These are phyloP conservation scores for Metschnikowia colocasiae DNA, from an alignment of 805 yeast species.

Conservation along the genomic window DNA sequence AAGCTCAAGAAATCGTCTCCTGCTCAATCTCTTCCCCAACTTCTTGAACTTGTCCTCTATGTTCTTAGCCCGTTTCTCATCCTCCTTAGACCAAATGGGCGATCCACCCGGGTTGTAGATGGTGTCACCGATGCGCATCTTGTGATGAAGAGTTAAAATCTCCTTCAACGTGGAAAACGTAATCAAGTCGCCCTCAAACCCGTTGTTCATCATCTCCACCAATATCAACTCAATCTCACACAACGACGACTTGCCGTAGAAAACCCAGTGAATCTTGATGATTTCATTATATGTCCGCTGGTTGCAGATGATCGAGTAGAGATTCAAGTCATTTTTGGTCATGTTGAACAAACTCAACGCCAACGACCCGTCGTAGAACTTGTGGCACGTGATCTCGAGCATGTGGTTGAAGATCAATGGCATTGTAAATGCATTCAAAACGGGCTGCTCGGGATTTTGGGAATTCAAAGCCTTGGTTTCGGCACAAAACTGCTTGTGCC, in stretches of 20 bases:
- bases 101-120: slow-evolving; percentile 20
- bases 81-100: slow-evolving; percentile 38
- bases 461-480: slow-evolving; percentile 15
- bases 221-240: slow-evolving; percentile 32
- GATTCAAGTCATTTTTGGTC: slow-evolving; percentile 29
- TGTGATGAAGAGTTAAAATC: slow-evolving; percentile 33
- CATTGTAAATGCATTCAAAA: slow-evolving; percentile 31
- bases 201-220: slow-evolving; percentile 41
- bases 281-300: slow-evolving; percentile 42
- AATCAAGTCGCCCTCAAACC: slow-evolving; percentile 34
- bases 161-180: slow-evolving; percentile 36
- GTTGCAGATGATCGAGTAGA: slow-evolving; percentile 35
- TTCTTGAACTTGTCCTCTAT: slow-evolving; percentile 20
- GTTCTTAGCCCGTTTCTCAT: slow-evolving; percentile 28
- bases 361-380: slow-evolving; percentile 34
- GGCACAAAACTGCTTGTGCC: slow-evolving; percentile 21
- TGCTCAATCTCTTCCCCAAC: slow-evolving; percentile 10
- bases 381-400: slow-evolving; percentile 22
- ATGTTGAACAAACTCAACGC: slow-evolving; percentile 35
- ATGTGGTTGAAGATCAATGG: slow-evolving; percentile 36
- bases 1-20: slow-evolving; percentile 2
- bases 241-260: slow-evolving; percentile 34
- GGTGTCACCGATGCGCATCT: slow-evolving; percentile 30
- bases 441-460: slow-evolving; percentile 23
- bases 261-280: slow-evolving; percentile 35